These are phyloP conservation scores for Polytolypa hystricis DNA, from an alignment of 2,329 filamentous ascomycete species.

Conservation along the genomic window DNA sequence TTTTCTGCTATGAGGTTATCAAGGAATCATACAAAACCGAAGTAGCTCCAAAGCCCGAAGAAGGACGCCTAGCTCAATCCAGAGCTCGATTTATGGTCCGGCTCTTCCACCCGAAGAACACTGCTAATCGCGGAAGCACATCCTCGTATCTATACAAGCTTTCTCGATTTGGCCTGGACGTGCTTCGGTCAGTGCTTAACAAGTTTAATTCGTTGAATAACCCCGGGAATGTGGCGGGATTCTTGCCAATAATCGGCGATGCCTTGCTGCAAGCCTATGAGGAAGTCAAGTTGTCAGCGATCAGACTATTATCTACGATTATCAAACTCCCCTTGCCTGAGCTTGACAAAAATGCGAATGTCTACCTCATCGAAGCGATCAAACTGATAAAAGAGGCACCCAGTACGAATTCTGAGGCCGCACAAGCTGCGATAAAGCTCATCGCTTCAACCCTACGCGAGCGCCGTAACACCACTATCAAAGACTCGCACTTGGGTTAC, in stretches of 20 bases:
- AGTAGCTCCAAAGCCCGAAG: conserved; percentile 25
- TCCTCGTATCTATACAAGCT: conserved; percentile 81
- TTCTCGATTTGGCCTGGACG: conserved; percentile 74
- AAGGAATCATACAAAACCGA: conserved; percentile 62
- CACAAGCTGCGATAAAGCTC: conserved; percentile 81
- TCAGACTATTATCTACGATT: conserved; percentile 74
- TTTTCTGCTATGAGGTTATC: conserved; percentile 92
- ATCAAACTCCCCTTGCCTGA: conserved; percentile 69
- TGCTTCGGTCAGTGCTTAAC: conserved; percentile 72
- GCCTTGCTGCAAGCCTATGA: conserved; percentile 74
- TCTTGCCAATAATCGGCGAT: conserved; percentile 82
- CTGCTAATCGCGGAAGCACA: conserved; percentile 57
- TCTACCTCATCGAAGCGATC: conserved; percentile 77
- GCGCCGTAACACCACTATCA: conserved; percentile 61
- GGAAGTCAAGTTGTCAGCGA: conserved; percentile 80
- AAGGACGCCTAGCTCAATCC: conserved; percentile 43
- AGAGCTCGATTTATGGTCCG: conserved; percentile 65
- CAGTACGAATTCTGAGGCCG: conserved; percentile 69
- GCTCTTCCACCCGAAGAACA: conserved; percentile 62
- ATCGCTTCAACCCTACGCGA: conserved; percentile 77
- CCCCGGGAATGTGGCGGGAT: conserved; percentile 67
- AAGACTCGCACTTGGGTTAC: conserved; percentile 71
- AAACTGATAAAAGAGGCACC: conserved; percentile 66
- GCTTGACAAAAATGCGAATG: conserved; percentile 58
- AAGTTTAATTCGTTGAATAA: conserved; percentile 76